Evolutionary conservation across 306 rosid genomes (phyloP).

Genomic region (Cucurbita maxima): DNA sequence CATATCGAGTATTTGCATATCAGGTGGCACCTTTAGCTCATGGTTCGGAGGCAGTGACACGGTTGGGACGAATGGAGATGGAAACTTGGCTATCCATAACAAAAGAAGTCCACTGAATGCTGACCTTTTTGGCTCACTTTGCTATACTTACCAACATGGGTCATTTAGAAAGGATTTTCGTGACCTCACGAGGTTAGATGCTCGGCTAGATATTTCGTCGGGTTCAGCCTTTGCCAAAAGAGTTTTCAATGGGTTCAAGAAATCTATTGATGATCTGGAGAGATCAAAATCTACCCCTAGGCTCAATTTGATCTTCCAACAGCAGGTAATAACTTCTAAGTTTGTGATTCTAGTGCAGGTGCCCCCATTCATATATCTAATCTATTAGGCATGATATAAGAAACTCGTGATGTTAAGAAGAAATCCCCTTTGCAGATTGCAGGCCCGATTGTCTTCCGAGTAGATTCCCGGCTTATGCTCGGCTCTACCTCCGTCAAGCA

Average conservation of each 20-base stretch:
- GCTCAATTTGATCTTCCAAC: slow-evolving; percentile 69
- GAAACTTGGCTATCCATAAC: background rate
- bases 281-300: slow-evolving; percentile 47
- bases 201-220: slow-evolving; percentile 65
- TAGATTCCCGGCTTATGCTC: slow-evolving; percentile 45
- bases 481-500: slow-evolving; percentile 27
- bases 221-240: slow-evolving; percentile 52
- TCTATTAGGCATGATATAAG: background rate
- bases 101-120: slow-evolving; percentile 30
- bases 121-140: slow-evolving; percentile 61
- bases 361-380: background rate
- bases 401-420: background rate
- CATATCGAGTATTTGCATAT: background rate
- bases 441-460: slow-evolving; percentile 60
- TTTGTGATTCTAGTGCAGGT: background rate
- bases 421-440: slow-evolving; percentile 28
- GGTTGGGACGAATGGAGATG: slow-evolving; percentile 11
- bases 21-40: slow-evolving; percentile 32
- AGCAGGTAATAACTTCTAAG: slow-evolving; percentile 43
- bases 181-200: slow-evolving; percentile 71
- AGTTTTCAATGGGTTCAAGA: slow-evolving; percentile 35
- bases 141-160: slow-evolving; percentile 68
- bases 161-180: slow-evolving; percentile 34
- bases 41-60: slow-evolving; percentile 25
- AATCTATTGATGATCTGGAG: slow-evolving; percentile 17